Evolutionary conservation across 2,329 filamentous ascomycete species (phyloP).

Genomic region (Pseudogymnoascus sp.): DNA sequence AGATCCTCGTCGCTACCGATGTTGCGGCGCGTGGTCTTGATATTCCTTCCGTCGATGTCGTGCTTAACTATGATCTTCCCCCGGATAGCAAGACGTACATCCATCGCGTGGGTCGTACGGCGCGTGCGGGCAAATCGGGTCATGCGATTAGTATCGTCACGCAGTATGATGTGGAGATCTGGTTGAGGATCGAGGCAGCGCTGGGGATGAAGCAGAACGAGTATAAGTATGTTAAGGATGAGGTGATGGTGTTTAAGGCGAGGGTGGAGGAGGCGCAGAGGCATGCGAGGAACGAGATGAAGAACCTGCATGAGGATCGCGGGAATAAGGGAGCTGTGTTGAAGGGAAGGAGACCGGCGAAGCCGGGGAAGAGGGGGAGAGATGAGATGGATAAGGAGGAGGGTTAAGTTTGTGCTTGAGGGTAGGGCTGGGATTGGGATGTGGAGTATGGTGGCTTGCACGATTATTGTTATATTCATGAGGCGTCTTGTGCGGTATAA

Average conservation of each 20-base stretch:
- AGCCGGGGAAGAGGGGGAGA: slow-evolving; percentile 42
- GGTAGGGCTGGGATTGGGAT: not conserved
- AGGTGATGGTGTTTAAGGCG: slow-evolving; percentile 72
- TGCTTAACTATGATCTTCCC: slow-evolving; percentile 79
- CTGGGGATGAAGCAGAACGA: slow-evolving; percentile 68
- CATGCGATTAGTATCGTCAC: slow-evolving; percentile 74
- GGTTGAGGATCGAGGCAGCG: slow-evolving; percentile 71
- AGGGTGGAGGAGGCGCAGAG: slow-evolving; percentile 78
- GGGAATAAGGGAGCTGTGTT: slow-evolving; percentile 38
- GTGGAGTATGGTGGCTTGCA: slow-evolving; percentile 1
- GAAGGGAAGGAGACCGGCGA: slow-evolving; percentile 43
- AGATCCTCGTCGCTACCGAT: slow-evolving; percentile 87
- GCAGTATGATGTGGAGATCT: slow-evolving; percentile 80
- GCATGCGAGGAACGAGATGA: slow-evolving; percentile 72
- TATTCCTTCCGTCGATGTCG: slow-evolving; percentile 82
- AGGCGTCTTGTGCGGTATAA: not conserved
- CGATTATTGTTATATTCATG: not conserved
- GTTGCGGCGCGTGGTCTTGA: slow-evolving; percentile 90
- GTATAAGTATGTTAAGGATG: slow-evolving; percentile 65
- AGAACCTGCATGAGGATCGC: slow-evolving; percentile 63
- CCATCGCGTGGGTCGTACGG: slow-evolving; percentile 80
- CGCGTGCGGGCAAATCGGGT: slow-evolving; percentile 76
- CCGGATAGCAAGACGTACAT: slow-evolving; percentile 85
- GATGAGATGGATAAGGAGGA: slow-evolving; percentile 36
- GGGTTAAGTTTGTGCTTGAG: slow-evolving; percentile 18